Percentiles rank a stretch among this genome's conserved stretches.
These are phyloP conservation scores for Mycena crocata DNA, from an alignment of 768 basidiomycete species.

Conservation along the genomic window DNA sequence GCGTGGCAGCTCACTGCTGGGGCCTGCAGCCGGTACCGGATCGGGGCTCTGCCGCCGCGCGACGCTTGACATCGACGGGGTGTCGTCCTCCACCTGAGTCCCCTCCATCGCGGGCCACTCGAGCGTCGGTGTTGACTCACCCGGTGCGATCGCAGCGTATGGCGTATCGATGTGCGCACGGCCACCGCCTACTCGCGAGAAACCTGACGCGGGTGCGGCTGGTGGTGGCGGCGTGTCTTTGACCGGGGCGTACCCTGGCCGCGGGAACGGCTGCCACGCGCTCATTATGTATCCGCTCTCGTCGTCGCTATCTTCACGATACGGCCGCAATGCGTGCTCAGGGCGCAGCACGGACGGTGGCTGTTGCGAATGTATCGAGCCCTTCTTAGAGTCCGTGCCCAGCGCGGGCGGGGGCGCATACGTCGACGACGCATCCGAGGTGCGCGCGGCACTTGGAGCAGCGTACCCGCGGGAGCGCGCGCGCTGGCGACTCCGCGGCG, in stretches of 20 bases:
- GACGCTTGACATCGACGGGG: constrained; percentile 63
- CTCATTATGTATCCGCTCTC: constrained; percentile 91
- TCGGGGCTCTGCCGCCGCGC: constrained; percentile 53
- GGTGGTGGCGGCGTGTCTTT: constrained; percentile 46
- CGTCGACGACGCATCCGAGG: constrained; percentile 60
- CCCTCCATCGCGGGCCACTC: constrained; percentile 40
- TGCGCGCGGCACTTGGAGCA: constrained; percentile 6
- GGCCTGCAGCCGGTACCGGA: constrained; percentile 34
- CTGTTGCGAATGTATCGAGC: constrained; percentile 66
- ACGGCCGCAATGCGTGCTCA: constrained; percentile 81
- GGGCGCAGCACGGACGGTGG: constrained; percentile 82
- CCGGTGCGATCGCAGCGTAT: constrained; percentile 60
- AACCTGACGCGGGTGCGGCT: constrained; percentile 62
- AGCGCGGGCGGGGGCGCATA: constrained; percentile 47
- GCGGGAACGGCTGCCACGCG: constrained; percentile 87
- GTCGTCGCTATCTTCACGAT: constrained; percentile 83
- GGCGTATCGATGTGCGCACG: constrained; percentile 87
- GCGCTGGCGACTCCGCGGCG: constrained; percentile 41
- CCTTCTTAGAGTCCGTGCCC: constrained; percentile 53
- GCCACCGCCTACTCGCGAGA: constrained; percentile 90
- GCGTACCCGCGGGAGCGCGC: constrained; percentile 33
- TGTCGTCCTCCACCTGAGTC: constrained; percentile 48
- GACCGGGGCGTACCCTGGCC: constrained; percentile 61
- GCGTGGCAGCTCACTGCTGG: constrained; percentile 52
- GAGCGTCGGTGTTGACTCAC: constrained; percentile 28